Conservation (phyloP, 1,284 basidiomycete species). For the Pisolithus thermaeus region DNA sequence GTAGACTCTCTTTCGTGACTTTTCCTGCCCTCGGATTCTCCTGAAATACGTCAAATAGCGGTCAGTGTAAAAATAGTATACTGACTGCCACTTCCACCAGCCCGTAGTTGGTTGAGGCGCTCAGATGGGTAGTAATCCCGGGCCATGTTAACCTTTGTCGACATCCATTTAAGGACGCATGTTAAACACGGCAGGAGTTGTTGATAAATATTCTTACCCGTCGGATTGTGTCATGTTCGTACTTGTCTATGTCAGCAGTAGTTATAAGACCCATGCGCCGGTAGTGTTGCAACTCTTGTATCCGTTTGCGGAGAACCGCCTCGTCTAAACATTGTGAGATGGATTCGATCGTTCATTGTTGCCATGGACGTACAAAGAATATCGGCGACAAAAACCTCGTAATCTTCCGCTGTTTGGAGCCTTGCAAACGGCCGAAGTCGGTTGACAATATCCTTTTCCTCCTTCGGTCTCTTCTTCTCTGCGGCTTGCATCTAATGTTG, state of each 20-base stretch:
- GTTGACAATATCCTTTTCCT: conserved; percentile 88
- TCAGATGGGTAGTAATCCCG: conserved; percentile 54
- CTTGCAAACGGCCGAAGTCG: conserved; percentile 90
- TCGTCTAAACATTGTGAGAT: conserved; percentile 54
- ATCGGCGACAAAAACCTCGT: conserved; percentile 84
- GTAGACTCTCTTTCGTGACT: conserved; percentile 57
- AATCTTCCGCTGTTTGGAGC: conserved; percentile 89
- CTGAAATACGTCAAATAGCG: conserved; percentile 14
- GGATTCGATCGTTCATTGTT: conserved; percentile 1
- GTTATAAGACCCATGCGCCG: conserved; percentile 79
- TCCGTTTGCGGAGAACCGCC: conserved; percentile 76
- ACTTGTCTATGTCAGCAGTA: conserved; percentile 83
- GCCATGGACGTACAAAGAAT: conserved; percentile 67
- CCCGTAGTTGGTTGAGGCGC: conserved; percentile 40
- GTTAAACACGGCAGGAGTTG: not conserved
- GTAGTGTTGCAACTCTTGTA: conserved; percentile 86
- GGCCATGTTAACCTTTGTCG: conserved; percentile 51
- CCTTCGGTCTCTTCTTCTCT: conserved; percentile 87
- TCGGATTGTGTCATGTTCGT: conserved; percentile 69
- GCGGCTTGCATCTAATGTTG: conserved; percentile 72
- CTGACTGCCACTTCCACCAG: conserved; percentile 43
- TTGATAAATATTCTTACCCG: conserved; percentile 45
- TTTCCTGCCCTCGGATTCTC: conserved; percentile 45
- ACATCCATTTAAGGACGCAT: conserved; percentile 34
- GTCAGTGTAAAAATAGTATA: conserved; percentile 15